A percentile compares a stretch with the other conserved stretches of the same genome.
phyloP scores from a whole-genome alignment of 192 early-diverging fungal species.

The Backusella tuberculispora region DNA sequence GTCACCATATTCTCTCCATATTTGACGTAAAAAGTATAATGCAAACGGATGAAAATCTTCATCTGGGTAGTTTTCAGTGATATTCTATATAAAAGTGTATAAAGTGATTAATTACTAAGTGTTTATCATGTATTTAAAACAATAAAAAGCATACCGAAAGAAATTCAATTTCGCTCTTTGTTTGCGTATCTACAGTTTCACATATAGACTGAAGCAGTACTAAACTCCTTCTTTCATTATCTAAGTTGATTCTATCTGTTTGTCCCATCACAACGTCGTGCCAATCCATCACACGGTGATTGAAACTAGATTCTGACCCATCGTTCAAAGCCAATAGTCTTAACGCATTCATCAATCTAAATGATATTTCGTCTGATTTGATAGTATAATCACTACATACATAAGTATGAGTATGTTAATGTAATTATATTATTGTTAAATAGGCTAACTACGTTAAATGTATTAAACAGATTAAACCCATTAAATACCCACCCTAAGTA shows the following conservation, averaged over 20 bases:
- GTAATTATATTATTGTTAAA: background rate
- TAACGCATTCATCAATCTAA: constrained; percentile 51
- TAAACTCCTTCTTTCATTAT: constrained; percentile 45
- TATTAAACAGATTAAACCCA: background rate
- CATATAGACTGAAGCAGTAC: constrained; percentile 43
- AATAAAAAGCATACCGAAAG: constrained; percentile 28
- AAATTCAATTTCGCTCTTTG: constrained; percentile 22
- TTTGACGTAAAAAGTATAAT: constrained; percentile 23
- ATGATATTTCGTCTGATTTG: constrained; percentile 50
- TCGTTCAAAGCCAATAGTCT: constrained; percentile 46
- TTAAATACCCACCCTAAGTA: constrained; percentile 44
- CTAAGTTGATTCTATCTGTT: constrained; percentile 42
- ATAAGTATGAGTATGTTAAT: background rate
- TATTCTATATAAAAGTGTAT: background rate
- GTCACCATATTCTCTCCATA: constrained; percentile 28
- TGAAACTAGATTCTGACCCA: constrained; percentile 23
- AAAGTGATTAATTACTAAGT: background rate
- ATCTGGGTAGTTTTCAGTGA: background rate
- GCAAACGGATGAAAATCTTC: constrained; percentile 22
- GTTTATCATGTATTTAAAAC: background rate
- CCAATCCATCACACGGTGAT: constrained; percentile 46
- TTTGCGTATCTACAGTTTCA: constrained; percentile 18
- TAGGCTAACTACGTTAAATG: constrained; percentile 7
- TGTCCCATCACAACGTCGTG: constrained; percentile 52
- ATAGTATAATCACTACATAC: constrained; percentile 53